Evolutionary conservation across 306 rosid genomes (phyloP).

Genomic region (Gastrolobium bilobum): DNA sequence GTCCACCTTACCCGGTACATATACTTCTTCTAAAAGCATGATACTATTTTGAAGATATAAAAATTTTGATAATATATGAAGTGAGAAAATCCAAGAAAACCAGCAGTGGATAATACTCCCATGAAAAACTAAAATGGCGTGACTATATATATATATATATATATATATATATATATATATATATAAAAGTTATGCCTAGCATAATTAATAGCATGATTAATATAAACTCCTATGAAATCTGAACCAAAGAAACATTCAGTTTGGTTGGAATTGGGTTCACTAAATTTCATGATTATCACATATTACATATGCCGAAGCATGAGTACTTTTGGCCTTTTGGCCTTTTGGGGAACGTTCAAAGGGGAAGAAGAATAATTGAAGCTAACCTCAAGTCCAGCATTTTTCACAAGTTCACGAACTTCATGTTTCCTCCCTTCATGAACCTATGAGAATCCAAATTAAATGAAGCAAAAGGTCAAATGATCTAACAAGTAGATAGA

Average conservation of each 20-base stretch:
- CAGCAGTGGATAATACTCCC: not conserved
- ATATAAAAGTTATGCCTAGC: not conserved
- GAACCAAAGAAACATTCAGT: slow-evolving; percentile 10
- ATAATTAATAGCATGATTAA: not conserved
- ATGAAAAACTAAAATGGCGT: slow-evolving; percentile 15
- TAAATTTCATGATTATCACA: slow-evolving; percentile 31
- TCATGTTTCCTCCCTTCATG: slow-evolving; percentile 99
- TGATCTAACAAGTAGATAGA: slow-evolving; percentile 30
- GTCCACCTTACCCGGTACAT: slow-evolving; percentile 1
- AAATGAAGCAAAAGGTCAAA: slow-evolving; percentile 39
- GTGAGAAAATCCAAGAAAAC: not conserved
- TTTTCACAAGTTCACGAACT: slow-evolving; percentile 93
- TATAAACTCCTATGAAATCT: slow-evolving; percentile 17
- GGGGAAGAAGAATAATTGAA: slow-evolving; percentile 38
- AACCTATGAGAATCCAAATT: slow-evolving; percentile 65
- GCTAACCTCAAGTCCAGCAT: slow-evolving; percentile 90
- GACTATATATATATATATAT: not conserved
- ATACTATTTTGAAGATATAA: not conserved
- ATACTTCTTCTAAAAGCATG: slow-evolving; percentile 21
- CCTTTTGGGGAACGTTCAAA: not conserved
- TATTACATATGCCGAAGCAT: slow-evolving; percentile 26
- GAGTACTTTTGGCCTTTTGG: not conserved
- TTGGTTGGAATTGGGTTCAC: slow-evolving; percentile 12
- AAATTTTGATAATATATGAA: slow-evolving; percentile 26
- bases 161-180: not conserved